Percentiles rank a stretch among this genome's conserved stretches.
Conservation (phyloP, 306 rosid species). For the Luffa acutangula region DNA sequence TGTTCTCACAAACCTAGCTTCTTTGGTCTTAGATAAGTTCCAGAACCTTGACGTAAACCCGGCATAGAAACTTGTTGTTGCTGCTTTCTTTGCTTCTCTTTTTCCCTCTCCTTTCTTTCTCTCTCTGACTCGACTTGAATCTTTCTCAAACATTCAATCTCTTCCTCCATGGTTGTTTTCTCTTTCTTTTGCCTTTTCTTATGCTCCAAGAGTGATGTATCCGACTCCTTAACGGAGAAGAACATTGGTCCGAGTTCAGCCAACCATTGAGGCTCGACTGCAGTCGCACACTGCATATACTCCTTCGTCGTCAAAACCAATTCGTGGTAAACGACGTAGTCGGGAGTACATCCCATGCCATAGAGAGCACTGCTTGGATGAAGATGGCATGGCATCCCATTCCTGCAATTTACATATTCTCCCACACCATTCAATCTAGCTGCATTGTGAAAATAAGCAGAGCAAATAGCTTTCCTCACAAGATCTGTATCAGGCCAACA, state of each 20-base stretch:
- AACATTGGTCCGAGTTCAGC: slow-evolving; percentile 98
- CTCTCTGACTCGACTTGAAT: slow-evolving; percentile 58
- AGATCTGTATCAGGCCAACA: slow-evolving; percentile 75
- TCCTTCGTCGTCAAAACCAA: slow-evolving; percentile 71
- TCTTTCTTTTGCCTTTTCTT: slow-evolving; percentile 83
- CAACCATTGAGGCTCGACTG: slow-evolving; percentile 94
- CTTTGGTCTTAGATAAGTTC: slow-evolving; percentile 78
- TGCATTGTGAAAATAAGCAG: slow-evolving; percentile 85
- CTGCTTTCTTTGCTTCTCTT: slow-evolving; percentile 44
- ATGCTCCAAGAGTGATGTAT: slow-evolving; percentile 83
- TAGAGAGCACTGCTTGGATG: slow-evolving; percentile 96
- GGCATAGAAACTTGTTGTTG: slow-evolving; percentile 73
- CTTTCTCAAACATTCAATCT: slow-evolving; percentile 88
- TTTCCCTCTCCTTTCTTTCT: slow-evolving; percentile 44
- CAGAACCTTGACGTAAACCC: slow-evolving; percentile 63
- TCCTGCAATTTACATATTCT: slow-evolving; percentile 76
- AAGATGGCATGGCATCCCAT: slow-evolving; percentile 88
- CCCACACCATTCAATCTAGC: slow-evolving; percentile 92
- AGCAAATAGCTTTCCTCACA: slow-evolving; percentile 84
- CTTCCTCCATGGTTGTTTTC: slow-evolving; percentile 93
- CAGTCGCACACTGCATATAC: slow-evolving; percentile 97
- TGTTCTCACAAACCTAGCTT: slow-evolving; percentile 55
- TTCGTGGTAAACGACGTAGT: slow-evolving; percentile 83
- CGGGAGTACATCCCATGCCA: slow-evolving; percentile 98
- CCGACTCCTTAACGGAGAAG: slow-evolving; percentile 93